Base-by-base conservation (phyloP, 1,139 yeast species). In the Protomyces gravidus region DNA sequence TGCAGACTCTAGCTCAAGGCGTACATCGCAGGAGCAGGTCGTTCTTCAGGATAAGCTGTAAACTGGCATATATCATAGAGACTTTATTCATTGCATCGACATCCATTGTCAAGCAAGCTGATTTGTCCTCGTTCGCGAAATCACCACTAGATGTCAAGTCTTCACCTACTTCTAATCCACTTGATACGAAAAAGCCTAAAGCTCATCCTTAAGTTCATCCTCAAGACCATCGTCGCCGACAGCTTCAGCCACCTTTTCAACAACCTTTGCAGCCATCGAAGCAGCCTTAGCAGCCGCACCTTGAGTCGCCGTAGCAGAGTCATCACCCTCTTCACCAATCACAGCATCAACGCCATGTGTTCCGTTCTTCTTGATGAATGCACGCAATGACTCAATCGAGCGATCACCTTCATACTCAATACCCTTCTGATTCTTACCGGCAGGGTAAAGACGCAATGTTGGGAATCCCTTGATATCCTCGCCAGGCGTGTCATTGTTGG, bases 361-460 rank as follows among this genome's bases (percentile, higher is more conserved):
- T 70, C 92, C 89, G 49, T 78, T 73, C 66, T 79, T 83, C 71
- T 81, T 79, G 68, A 92, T 78, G 75, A 90, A 92, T 32, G 76
- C 76, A 65, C 85, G 78, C 69, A 92, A 79, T 39, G 81, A 76
- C 67, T 86, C 89, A 63, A 90, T 75, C 60, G 86, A 84, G 80
- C 98, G 88, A 60, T 79, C 76, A 64, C 89, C 87, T 62, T 79
- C 76, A 75, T 78, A 90, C 53, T 78, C 76, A 65, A 89, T 72
- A 65, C 97, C 95, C 67, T 80, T 78, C 68, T 81, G 81, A 72
- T 86, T 79, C 71, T 85, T 83, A 68, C 94, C 95, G 65, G 97
- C 98, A 71, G 96, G 96, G 80, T 83, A 92, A 66, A 92, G 80
- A 72, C 87, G 80, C 68, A 92, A 78, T 62, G 98, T 92, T 74